phyloP scores from a whole-genome alignment of 2,329 filamentous ascomycete species.

The Fusarium coffeatum region DNA sequence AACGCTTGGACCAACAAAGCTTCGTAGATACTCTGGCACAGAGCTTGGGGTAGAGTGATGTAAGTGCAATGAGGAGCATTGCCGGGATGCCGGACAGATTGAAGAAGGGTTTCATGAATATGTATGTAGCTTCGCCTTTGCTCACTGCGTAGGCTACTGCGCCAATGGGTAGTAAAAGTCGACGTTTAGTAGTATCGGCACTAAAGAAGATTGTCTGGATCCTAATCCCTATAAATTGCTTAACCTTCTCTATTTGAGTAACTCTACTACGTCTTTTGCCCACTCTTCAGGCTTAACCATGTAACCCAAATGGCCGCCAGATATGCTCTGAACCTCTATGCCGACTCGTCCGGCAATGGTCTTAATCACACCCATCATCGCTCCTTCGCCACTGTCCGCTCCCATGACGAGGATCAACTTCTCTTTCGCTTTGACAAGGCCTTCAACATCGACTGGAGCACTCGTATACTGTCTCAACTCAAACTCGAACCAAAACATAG shows the following conservation, averaged over 20 bases:
- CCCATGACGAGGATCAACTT: not conserved
- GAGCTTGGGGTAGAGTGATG: not conserved
- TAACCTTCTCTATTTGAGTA: accelerated
- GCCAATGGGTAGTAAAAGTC: too few relatives aligned
- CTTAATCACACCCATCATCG: not conserved
- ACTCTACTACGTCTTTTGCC: not conserved
- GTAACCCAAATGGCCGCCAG: not conserved
- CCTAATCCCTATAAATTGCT: too few relatives aligned
- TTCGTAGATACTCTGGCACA: not conserved
- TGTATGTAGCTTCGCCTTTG: conserved; percentile 8
- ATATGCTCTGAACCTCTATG: not conserved
- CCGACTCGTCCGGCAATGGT: not conserved
- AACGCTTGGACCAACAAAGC: not conserved
- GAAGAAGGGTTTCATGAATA: not conserved
- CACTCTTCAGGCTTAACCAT: not conserved
- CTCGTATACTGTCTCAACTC: not conserved
- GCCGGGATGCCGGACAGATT: conserved; percentile 2
- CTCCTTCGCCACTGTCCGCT: not conserved
- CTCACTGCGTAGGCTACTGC: not conserved
- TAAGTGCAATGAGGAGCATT: not conserved
- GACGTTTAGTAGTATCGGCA: accelerated
- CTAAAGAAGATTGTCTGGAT: too few relatives aligned
- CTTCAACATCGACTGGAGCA: not conserved
- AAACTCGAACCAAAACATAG: not conserved
- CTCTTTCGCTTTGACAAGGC: not conserved